phyloP scores from a whole-genome alignment of 2,329 filamentous ascomycete genomes.

The Dothideomycetes sp. region DNA sequence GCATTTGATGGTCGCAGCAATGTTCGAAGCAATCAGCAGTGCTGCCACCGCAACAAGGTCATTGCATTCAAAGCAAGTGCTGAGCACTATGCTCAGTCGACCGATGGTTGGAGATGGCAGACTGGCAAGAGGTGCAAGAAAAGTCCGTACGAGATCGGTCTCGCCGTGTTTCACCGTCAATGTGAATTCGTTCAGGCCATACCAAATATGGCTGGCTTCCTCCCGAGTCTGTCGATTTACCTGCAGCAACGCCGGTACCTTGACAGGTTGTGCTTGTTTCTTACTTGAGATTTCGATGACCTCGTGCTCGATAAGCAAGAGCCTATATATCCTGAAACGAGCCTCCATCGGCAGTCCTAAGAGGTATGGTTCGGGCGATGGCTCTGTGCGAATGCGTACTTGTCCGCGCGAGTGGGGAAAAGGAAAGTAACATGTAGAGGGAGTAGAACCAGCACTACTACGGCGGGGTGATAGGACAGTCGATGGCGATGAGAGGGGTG shows the following conservation, averaged over 20 bases:
- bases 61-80: not conserved
- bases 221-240: not conserved
- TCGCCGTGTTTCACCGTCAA: not conserved
- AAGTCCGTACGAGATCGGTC: not conserved
- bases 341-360: not conserved
- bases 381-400: not conserved
- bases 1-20: not conserved
- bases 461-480: too few relatives aligned
- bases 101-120: not conserved
- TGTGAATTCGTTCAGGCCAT: not conserved
- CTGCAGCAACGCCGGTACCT: not conserved
- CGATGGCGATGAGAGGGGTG: too few relatives aligned
- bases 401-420: not conserved
- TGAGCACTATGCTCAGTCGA: not conserved
- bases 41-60: not conserved
- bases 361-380: not conserved
- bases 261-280: not conserved
- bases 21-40: not conserved
- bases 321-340: not conserved
- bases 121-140: not conserved
- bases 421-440: not conserved
- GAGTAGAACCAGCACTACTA: not conserved
- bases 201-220: not conserved
- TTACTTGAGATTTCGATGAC: not conserved
- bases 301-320: not conserved